Evolutionary conservation across 2,329 filamentous ascomycete genomes (phyloP).

Genomic region (Colletotrichum sp.): DNA sequence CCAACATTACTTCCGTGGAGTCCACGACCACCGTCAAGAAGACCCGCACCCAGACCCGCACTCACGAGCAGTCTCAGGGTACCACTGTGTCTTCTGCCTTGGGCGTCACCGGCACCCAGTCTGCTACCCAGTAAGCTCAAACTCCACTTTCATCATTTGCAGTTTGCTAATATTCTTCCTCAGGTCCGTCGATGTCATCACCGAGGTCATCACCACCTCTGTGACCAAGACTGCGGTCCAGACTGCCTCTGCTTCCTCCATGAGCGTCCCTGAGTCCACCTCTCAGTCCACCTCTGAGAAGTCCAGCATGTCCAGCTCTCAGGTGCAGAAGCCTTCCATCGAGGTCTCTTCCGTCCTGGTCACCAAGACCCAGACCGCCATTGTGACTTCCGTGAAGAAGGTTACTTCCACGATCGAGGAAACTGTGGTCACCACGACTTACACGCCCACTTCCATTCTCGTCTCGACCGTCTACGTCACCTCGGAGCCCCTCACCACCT

Average conservation of each 20-base stretch:
- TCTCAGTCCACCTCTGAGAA: neutral
- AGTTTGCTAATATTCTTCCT: neutral
- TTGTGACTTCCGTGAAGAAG: neutral
- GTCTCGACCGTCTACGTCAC: neutral
- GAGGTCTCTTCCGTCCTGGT: slow-evolving; percentile 2
- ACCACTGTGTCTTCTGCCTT: slow-evolving; percentile 15
- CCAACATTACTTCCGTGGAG: neutral
- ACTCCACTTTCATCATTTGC: neutral
- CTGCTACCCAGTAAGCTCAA: slow-evolving; percentile 1
- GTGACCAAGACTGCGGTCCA: slow-evolving; percentile 13
- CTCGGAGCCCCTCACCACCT: neutral
- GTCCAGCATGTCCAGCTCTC: neutral
- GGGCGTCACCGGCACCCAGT: neutral
- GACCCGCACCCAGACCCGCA: slow-evolving; percentile 6
- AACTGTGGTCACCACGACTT: neutral
- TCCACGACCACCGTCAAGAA: slow-evolving; percentile 6
- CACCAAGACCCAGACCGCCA: slow-evolving; percentile 11
- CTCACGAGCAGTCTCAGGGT: slow-evolving; percentile 4
- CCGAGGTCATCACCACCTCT: slow-evolving; percentile 11
- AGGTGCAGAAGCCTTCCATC: neutral
- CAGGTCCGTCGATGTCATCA: neutral
- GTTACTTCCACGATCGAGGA: slow-evolving; percentile 3
- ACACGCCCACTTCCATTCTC: slow-evolving; percentile 2
- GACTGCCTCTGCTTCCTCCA: slow-evolving; percentile 4
- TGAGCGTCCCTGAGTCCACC: neutral